These are phyloP conservation scores for Bonia amplexicaulis DNA, from an alignment of 176 grass and related monocot species.

Conservation along the genomic window DNA sequence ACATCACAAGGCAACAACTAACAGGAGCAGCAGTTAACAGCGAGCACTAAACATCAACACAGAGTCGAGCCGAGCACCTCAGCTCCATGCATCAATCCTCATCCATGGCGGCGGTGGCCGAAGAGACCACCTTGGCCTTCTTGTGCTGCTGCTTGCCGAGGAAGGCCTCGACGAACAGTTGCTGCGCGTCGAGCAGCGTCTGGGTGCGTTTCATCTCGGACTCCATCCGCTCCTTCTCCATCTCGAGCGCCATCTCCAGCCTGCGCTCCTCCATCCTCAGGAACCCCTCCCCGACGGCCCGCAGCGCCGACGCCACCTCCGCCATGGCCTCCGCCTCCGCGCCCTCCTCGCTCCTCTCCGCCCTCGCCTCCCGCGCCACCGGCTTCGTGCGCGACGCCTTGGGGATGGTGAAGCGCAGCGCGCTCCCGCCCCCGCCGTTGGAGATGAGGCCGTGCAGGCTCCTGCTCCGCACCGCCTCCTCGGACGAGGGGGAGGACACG, in stretches of 20 bases:
- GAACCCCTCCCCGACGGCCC: conserved; percentile 66
- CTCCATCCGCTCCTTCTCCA: conserved; percentile 90
- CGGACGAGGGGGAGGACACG: conserved; percentile 42
- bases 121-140: conserved; percentile 42
- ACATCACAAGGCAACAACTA: conserved; percentile 31
- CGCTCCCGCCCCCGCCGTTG: conserved; percentile 59
- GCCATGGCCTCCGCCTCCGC: conserved; percentile 50
- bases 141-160: conserved; percentile 61
- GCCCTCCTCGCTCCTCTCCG: conserved; percentile 32
- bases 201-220: conserved; percentile 90
- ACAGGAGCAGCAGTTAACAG: conserved; percentile 29
- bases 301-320: conserved; percentile 61
- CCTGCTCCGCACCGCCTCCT: conserved; percentile 49
- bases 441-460: conserved; percentile 85
- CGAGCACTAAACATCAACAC: conserved; percentile 6
- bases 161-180: conserved; percentile 72
- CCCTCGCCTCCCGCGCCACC: not conserved
- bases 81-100: conserved; percentile 28
- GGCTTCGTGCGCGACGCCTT: conserved; percentile 63
- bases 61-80: not conserved
- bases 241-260: conserved; percentile 76
- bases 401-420: conserved; percentile 79
- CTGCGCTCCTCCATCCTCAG: conserved; percentile 86
- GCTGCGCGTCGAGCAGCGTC: conserved; percentile 79
- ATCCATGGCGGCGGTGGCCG: conserved; percentile 30